Percentiles rank a stretch among this genome's conserved stretches.
These are phyloP conservation scores for Aegilops tauschii DNA, from an alignment of 176 grass and related monocot genomes.

Conservation along the genomic window DNA sequence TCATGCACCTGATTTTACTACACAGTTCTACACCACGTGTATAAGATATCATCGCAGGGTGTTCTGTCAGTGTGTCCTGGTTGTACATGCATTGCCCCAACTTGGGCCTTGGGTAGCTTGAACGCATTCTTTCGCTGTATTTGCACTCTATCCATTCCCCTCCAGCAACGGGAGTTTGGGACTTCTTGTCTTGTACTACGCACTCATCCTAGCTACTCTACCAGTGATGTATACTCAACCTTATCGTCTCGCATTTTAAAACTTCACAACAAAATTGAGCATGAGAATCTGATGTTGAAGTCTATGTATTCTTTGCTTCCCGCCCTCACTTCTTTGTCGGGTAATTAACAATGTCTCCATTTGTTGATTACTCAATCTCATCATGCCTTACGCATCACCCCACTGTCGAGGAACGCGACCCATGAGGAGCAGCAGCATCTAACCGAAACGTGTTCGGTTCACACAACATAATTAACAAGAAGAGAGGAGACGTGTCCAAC, in stretches of 20 bases:
- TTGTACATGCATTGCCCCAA: too few relatives aligned
- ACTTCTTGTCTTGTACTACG: neutral
- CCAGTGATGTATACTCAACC: neutral
- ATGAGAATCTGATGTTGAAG: conserved; percentile 10
- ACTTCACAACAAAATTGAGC: neutral
- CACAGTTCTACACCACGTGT: too few relatives aligned
- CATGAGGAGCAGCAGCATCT: neutral
- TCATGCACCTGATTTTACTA: too few relatives aligned
- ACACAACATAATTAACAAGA: too few relatives aligned
- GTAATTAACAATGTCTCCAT: neutral
- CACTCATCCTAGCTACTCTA: neutral
- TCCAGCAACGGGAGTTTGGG: neutral
- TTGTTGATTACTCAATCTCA: neutral
- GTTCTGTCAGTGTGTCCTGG: too few relatives aligned
- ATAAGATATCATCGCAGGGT: too few relatives aligned
- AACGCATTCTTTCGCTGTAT: too few relatives aligned
- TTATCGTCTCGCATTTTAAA: conserved; percentile 16
- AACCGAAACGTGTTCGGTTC: neutral
- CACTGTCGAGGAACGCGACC: neutral
- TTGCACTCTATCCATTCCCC: too few relatives aligned
- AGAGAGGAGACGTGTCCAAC: neutral
- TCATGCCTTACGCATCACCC: neutral
- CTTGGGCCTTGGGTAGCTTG: too few relatives aligned
- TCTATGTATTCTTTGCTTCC: neutral
- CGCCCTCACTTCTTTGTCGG: neutral